A percentile compares a stretch with the other conserved stretches of the same genome.
These are phyloP conservation scores for Saccharum officinarum DNA, from an alignment of 176 grass and related monocot species.

Conservation along the genomic window DNA sequence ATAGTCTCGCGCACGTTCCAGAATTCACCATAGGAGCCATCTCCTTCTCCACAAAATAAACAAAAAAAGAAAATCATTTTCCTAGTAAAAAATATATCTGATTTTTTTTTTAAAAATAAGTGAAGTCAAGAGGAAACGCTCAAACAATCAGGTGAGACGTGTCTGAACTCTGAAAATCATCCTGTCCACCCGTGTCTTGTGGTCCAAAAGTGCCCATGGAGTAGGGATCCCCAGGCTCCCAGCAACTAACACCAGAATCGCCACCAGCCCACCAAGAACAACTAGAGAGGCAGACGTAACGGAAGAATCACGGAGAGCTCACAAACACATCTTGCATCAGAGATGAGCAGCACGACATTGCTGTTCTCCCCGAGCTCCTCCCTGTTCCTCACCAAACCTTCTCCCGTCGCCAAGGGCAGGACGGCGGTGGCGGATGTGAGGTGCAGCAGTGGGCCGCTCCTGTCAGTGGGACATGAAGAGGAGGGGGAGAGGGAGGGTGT, in stretches of 20 bases:
- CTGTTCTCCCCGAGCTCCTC: constrained; percentile 43
- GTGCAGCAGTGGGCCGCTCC: constrained; percentile 6
- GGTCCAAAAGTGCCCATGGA: constrained; percentile 38
- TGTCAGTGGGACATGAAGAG: constrained; percentile 30
- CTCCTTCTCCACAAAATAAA: background rate
- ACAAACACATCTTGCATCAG: background rate
- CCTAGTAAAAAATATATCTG: background rate
- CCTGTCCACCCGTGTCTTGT: constrained; percentile 44
- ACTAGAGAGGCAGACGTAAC: background rate
- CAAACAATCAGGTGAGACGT: background rate
- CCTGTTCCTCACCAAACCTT: constrained; percentile 31
- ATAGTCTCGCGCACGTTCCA: background rate
- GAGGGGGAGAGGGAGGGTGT: background rate
- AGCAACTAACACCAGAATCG: background rate
- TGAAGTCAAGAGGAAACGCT: background rate
- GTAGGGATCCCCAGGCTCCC: background rate
- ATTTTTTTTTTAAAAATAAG: background rate
- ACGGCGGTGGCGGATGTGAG: constrained; percentile 28
- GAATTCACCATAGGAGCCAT: background rate
- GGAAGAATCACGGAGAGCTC: background rate
- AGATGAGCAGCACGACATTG: constrained; percentile 47
- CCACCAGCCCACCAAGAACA: constrained; percentile 13
- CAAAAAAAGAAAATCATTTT: background rate
- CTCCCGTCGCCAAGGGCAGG: background rate
- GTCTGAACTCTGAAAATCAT: background rate